These are phyloP conservation scores for Serendipita vermifera DNA, from an alignment of 768 basidiomycete genomes.

Conservation along the genomic window DNA sequence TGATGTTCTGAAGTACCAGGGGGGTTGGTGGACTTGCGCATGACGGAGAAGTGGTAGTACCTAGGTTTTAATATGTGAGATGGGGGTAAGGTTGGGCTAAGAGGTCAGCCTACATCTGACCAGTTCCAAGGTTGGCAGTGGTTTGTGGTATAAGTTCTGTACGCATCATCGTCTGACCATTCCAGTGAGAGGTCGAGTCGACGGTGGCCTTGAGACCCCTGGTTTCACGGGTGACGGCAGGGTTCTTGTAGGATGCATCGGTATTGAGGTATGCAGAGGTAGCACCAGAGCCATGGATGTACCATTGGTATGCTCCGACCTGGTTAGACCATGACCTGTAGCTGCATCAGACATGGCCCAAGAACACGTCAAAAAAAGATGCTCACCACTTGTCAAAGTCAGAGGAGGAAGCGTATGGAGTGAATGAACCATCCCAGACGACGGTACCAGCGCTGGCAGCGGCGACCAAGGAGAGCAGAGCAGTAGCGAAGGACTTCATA, in stretches of 20 bases:
- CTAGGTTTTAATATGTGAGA: background rate
- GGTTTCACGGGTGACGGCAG: constrained; percentile 37
- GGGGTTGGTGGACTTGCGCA: constrained; percentile 34
- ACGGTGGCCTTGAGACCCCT: constrained; percentile 44
- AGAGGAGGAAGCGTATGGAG: constrained; percentile 15
- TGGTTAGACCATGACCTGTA: constrained; percentile 42
- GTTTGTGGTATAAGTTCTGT: constrained; percentile 31
- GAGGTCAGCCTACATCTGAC: constrained; percentile 31
- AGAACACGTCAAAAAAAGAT: constrained; percentile 6
- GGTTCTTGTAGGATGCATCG: constrained; percentile 42
- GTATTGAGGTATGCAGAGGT: constrained; percentile 44
- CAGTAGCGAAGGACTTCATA: constrained; percentile 17
- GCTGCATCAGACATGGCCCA: background rate
- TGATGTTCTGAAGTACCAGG: constrained; percentile 46
- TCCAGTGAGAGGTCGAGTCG: constrained; percentile 18
- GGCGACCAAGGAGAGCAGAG: constrained; percentile 16
- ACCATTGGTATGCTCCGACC: constrained; percentile 46
- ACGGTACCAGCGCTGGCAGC: constrained; percentile 34
- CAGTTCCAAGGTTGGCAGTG: constrained; percentile 40
- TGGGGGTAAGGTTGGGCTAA: background rate
- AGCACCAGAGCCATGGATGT: constrained; percentile 41
- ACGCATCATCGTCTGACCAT: constrained; percentile 36
- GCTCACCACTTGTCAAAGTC: constrained; percentile 38
- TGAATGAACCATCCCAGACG: constrained; percentile 45
- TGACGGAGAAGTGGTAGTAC: constrained; percentile 46